phyloP scores from a whole-genome alignment of 257 asterid genomes.

The Buddleja alternifolia region DNA sequence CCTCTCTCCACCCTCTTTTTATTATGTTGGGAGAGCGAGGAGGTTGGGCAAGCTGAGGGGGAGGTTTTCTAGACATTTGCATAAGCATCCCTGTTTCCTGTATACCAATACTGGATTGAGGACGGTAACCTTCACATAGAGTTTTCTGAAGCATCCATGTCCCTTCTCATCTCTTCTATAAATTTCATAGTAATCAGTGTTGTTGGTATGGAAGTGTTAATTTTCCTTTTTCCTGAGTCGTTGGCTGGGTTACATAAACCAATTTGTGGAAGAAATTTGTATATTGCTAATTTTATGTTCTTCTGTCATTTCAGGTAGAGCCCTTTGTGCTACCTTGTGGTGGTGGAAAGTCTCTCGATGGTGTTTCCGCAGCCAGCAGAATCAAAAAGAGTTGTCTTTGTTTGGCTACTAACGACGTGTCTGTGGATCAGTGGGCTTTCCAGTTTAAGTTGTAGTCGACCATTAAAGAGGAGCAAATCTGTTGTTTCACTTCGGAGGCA shows the following conservation, averaged over 20 bases:
- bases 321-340: slow-evolving; percentile 99
- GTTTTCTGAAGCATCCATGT: neutral
- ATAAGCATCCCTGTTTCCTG: too few relatives aligned
- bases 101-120: too few relatives aligned
- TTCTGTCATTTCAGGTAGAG: slow-evolving; percentile 71
- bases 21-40: neutral
- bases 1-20: too few relatives aligned
- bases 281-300: neutral
- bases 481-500: slow-evolving; percentile 99
- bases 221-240: neutral
- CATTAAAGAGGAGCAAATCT: slow-evolving; percentile 88
- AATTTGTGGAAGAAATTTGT: neutral
- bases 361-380: slow-evolving; percentile 97
- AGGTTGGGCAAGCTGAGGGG: too few relatives aligned
- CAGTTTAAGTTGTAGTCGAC: slow-evolving; percentile 98
- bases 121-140: too few relatives aligned
- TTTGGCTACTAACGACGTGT: slow-evolving; percentile 98
- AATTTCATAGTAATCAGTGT: neutral
- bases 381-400: slow-evolving; percentile 97
- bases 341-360: slow-evolving; percentile 98
- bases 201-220: neutral
- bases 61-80: too few relatives aligned
- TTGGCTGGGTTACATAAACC: neutral
- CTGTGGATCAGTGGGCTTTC: slow-evolving; percentile 99
- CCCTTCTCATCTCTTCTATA: neutral